Evolutionary conservation across 352 stramenopile species (phyloP), one percentile per base, ranked within the genome.

Genomic region (Globisporangium solare): DNA sequence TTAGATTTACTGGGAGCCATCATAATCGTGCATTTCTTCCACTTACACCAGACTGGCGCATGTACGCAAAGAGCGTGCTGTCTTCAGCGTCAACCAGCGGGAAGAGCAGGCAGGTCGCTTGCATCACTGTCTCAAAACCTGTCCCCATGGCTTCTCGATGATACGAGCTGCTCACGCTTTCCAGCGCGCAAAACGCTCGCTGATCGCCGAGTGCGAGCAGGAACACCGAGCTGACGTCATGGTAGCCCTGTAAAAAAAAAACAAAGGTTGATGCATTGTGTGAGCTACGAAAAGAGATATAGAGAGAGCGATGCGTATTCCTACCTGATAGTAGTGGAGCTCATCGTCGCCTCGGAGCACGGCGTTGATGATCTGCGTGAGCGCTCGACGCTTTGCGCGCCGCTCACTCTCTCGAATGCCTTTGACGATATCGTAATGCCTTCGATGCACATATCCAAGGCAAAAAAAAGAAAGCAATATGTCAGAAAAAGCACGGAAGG

Each of bases 221-320:
- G 49, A 94, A 91, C 21, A 96, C 80, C 18, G 86, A 94, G 24
- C 83, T 85, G 18, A 98, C 83, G 68, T 98, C 94, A 67, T 98
- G 93, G 68, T 95, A 98, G 31, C 94, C 94, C 81, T 61, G 14
- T 2, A 18, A 35, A 10, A 7, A 35, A 35, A 35, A 35, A 1
- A 6, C 0, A 5, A 27, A 5, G n/a, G n/a, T n/a, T 27, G 24
- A 27, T 27, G 24, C 2, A 5, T 27, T 27, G 27, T 35, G 27
- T 35, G 27, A 35, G 27, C 27, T 35, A 35, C 6, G 2, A 35
- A 35, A 10, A 7, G 27, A 35, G 27, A 35, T 3, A 35, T 3
- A 35, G 7, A 6, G 27, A 11, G 27, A 3, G 7, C 27, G 27
- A 35, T 35, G 5, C 27, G 10, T 35, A 35, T 35, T 24, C 47